Base-by-base conservation (phyloP, 1,284 basidiomycete species). In the Rhodotorula sp. region DNA sequence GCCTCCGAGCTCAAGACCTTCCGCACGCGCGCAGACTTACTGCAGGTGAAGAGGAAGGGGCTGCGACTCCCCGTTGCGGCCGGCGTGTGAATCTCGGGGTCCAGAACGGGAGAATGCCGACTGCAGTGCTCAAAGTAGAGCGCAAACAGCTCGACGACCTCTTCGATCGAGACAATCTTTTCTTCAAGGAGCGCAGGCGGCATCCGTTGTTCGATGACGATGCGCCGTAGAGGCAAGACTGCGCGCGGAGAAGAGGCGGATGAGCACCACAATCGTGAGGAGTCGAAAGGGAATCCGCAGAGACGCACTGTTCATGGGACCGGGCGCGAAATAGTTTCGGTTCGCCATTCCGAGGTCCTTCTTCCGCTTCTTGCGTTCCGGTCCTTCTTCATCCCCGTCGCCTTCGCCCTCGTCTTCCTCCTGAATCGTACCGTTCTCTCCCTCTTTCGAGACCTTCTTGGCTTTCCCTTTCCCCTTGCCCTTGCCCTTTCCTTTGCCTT, bases 241-340 rank as follows among this genome's bases (percentile, higher is more conserved):
- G 62, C 20, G 21, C 3, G 60, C 16, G 7, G 5, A 39, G 31
- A 26, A 56, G 31, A 15, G 58, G 16, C 52, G 59, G 1, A 5
- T 10, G 10, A 39, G 7, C 16, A 34, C 34, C 34, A 34, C 34
- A 6, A 34, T 34, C 34, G 29, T 12, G 43, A 3, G 31, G 31
- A 29, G 58, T 47, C 15, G 16, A 10, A n/a, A 29, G 52, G 15
- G 21, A 8, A 4, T 6, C 39, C 39, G 10, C 0, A 43, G 12
- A 43, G 14, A 54, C 73, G 58, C 29, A 71, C 80, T 81, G 68
- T 79, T 80, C 77, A 82, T 80, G 29, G 81, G 80, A 3, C 92
- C 93, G 60, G 96, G 94, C 80, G 92, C 94, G 85, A 98, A 99
- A 82, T 97, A 99, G 71, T 72, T 91, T 34, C 70, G 89, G 71